Evolutionary conservation across 345 rosid species (phyloP), one percentile per base, ranked within the genome.

Genomic region (Syzygium jambos): DNA sequence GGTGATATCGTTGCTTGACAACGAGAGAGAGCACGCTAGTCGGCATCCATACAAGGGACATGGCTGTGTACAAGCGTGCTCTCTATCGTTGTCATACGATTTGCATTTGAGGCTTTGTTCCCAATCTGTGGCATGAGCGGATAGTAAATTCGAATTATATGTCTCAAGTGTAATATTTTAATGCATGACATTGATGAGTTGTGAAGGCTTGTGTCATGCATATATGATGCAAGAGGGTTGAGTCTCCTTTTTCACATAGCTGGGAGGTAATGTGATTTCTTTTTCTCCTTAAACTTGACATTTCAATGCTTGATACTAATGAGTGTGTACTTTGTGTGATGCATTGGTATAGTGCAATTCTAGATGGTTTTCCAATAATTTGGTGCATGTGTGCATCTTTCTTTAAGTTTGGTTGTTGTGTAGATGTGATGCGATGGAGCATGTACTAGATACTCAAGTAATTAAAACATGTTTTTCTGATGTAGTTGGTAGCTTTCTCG

Each of bases 21-120:
- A 90, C 54, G 93, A 93, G 93, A 93, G 95, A 93, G 95, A 93
- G 95, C 93, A 93, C 93, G 87, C 93, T 82, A 12, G 93, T 93
- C 23, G 17, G 82, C 91, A 87, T 85, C 87, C 88, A 80, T 89
- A 90, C 41, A 51, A 55, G 78, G 65, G 65, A n/a, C 89, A 89
- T 91, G 92, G 87, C 85, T 91, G 90, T 85, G 61, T 63, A 88
- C 93, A 34, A 84, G 93, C 85, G 90, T 92, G 94, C 93, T 93
- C 86, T 84, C 84, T 90, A 1, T 88, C 90, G 83, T 90, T 89
- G 93, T 93, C 93, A 91, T 85, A 29, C 51, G 82, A 63, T 87
- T 19, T 88, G 85, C 43, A 57, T 83, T 89, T 52, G 27, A 51
- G 46, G 78, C 78, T 65, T 65, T 65, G 78, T 7, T 34, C 25